Conservation (phyloP, 2,329 filamentous ascomycete species). For the Colletotrichum sp. region DNA sequence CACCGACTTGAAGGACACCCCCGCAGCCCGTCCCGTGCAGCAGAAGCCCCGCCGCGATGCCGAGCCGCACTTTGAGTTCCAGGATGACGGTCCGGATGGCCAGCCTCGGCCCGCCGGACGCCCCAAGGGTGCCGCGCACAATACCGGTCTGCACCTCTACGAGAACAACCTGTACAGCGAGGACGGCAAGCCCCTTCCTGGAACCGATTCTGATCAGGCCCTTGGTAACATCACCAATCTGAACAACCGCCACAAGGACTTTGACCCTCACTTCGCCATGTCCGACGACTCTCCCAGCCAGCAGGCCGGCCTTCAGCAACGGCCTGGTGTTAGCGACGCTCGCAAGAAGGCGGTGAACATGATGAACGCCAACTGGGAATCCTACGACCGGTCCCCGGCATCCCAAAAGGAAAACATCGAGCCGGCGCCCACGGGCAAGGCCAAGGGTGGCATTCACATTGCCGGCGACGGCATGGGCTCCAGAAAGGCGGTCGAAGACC, state of each 20-base stretch:
- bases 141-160: conserved; percentile 76
- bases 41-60: conserved; percentile 77
- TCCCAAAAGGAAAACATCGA: conserved; percentile 57
- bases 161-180: conserved; percentile 75
- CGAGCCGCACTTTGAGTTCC: conserved; percentile 82
- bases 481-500: conserved; percentile 43
- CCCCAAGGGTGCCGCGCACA: conserved; percentile 63
- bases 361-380: conserved; percentile 70
- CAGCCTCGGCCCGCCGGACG: conserved; percentile 50
- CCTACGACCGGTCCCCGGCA: conserved; percentile 59
- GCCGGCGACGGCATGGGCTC: conserved; percentile 72
- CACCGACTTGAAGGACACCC: conserved; percentile 53
- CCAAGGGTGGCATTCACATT: conserved; percentile 42
- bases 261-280: conserved; percentile 79
- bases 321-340: conserved; percentile 56
- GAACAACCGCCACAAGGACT: conserved; percentile 76
- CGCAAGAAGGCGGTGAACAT: conserved; percentile 74
- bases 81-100: conserved; percentile 71
- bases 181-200: conserved; percentile 47
- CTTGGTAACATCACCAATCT: conserved; percentile 75
- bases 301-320: conserved; percentile 41
- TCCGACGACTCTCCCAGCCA: conserved; percentile 67
- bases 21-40: conserved; percentile 59
- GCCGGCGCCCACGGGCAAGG: conserved; percentile 14
- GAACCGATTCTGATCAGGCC: conserved; percentile 41